Percentiles rank a stretch among this genome's conserved stretches.
These are phyloP conservation scores for Aspergillus avenaceus DNA, from an alignment of 495 filamentous ascomycete species.

Conservation along the genomic window DNA sequence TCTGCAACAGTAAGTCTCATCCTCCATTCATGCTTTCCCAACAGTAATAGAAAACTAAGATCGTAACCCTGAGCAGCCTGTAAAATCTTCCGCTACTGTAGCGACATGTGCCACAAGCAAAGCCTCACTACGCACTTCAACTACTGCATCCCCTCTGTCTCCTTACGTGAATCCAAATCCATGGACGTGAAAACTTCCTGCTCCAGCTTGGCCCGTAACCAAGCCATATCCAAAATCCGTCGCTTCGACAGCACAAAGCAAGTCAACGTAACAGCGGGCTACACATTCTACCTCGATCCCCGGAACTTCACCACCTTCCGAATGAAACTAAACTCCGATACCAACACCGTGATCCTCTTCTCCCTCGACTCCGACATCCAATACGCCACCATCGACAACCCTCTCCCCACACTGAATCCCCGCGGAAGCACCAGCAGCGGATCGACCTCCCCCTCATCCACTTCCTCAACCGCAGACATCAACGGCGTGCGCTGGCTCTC, in stretches of 20 bases:
- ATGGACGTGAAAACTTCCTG: constrained; percentile 25
- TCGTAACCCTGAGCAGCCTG: constrained; percentile 15
- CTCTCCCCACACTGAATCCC: not conserved
- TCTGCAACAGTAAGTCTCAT: constrained; percentile 25
- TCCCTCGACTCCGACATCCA: constrained; percentile 25
- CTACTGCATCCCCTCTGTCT: constrained; percentile 26
- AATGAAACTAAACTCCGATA: constrained; percentile 23
- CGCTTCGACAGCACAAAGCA: constrained; percentile 8
- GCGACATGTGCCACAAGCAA: constrained; percentile 20
- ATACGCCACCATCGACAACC: constrained; percentile 16
- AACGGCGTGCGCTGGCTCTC: constrained; percentile 20
- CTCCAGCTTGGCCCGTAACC: constrained; percentile 18
- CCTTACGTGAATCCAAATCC: constrained; percentile 28
- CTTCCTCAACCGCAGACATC: not conserved
- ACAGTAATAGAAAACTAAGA: not conserved
- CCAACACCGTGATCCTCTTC: constrained; percentile 29
- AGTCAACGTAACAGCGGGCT: constrained; percentile 20
- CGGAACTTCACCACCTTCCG: constrained; percentile 32
- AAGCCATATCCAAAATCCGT: constrained; percentile 23
- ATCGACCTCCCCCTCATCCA: constrained; percentile 10
- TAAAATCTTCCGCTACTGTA: constrained; percentile 30
- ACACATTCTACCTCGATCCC: constrained; percentile 28
- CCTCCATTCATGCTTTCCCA: not conserved
- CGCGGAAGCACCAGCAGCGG: not conserved
- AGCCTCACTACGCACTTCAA: constrained; percentile 9